Conservation (phyloP, 2,329 filamentous ascomycete genomes). For the Verticillium dahliae region DNA sequence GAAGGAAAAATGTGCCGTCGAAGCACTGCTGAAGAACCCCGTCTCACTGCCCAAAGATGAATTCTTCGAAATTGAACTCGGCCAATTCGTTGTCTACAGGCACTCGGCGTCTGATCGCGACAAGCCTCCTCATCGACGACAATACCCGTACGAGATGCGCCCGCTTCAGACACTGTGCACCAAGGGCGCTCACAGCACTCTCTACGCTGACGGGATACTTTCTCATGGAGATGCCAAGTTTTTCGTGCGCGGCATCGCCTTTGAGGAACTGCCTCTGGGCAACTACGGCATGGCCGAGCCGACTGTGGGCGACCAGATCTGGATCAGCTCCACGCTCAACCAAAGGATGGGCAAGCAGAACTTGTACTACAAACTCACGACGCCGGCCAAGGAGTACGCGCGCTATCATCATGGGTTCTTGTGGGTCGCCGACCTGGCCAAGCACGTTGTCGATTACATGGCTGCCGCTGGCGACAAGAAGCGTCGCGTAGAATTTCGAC, state of each 20-base stretch:
- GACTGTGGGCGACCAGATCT: constrained; percentile 49
- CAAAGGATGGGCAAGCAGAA: constrained; percentile 17
- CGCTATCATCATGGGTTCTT: constrained; percentile 57
- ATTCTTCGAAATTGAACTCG: constrained; percentile 43
- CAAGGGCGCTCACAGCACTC: constrained; percentile 21
- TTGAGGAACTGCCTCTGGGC: constrained; percentile 56
- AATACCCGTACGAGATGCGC: constrained; percentile 39
- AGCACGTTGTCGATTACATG: constrained; percentile 66
- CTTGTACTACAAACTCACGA: constrained; percentile 58
- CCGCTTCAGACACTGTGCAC: constrained; percentile 45
- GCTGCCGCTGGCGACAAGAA: constrained; percentile 19
- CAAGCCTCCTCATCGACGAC: not conserved
- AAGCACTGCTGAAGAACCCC: constrained; percentile 17
- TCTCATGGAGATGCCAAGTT: constrained; percentile 30
- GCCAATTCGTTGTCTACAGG: constrained; percentile 54
- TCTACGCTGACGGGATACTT: constrained; percentile 57
- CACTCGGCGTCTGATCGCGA: constrained; percentile 19
- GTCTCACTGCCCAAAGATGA: constrained; percentile 15
- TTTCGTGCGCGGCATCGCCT: constrained; percentile 51
- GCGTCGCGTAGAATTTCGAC: constrained; percentile 37
- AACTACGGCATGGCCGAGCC: constrained; percentile 49
- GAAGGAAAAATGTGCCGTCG: constrained; percentile 24
- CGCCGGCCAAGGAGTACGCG: constrained; percentile 52
- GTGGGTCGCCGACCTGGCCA: constrained; percentile 66
- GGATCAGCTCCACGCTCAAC: constrained; percentile 52